These are phyloP conservation scores for Helianthus annuus DNA, from an alignment of 129 eudicot species.

Conservation along the genomic window HanXRQr2.0-SUNRISE NC_035442.2:88045525-88046024, in stretches of 20 bases:
- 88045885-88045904: conserved; percentile 12
- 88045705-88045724: not conserved
- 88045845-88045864: not conserved
- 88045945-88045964: not conserved
- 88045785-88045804: not conserved
- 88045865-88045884: not conserved
- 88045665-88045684: too few relatives aligned
- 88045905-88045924: conserved; percentile 3
- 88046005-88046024: not conserved
- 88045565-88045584: not conserved
- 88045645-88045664: not conserved
- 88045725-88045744: not conserved
- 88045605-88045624: not conserved
- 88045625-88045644: not conserved
- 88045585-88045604: not conserved
- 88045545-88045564: conserved; percentile 1
- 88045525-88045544: not conserved
- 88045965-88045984: not conserved
- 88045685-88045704: too few relatives aligned
- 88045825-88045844: not conserved
- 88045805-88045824: not conserved
- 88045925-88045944: not conserved
- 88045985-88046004: conserved; percentile 12
- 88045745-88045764: conserved; percentile 1
- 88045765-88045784: not conserved